These are phyloP conservation scores for Tulasnella sp. DNA, from an alignment of 768 basidiomycete genomes.

Conservation along the genomic window DNA sequence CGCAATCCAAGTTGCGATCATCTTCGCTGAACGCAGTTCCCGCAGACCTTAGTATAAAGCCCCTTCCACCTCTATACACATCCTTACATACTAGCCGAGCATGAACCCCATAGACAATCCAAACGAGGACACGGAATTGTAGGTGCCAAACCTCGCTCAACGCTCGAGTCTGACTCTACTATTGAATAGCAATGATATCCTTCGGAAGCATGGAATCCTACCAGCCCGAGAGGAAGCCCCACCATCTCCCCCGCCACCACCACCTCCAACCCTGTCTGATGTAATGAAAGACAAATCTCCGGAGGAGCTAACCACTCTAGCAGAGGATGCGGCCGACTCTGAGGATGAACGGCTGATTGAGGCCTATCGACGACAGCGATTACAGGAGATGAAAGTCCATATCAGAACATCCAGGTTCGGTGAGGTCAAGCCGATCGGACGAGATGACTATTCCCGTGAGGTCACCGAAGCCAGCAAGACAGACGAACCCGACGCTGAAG, in stretches of 20 bases:
- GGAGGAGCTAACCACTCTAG: slow-evolving; percentile 49
- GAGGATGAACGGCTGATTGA: slow-evolving; percentile 65
- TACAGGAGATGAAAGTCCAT: slow-evolving; percentile 48
- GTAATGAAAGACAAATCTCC: slow-evolving; percentile 50
- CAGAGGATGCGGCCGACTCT: slow-evolving; percentile 61
- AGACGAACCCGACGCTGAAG: slow-evolving; percentile 42
- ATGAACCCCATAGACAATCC: slow-evolving; percentile 36
- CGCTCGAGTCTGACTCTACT: slow-evolving; percentile 11
- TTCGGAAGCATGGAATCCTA: slow-evolving; percentile 84
- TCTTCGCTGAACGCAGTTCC: no score
- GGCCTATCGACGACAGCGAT: slow-evolving; percentile 47
- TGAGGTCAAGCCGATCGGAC: slow-evolving; percentile 70
- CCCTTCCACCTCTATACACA: neutral
- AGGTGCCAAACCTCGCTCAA: slow-evolving; percentile 25
- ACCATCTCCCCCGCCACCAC: slow-evolving; percentile 67
- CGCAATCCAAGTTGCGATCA: no score
- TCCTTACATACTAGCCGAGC: neutral
- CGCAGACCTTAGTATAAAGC: no score
- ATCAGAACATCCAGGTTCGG: slow-evolving; percentile 59
- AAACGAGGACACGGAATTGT: slow-evolving; percentile 97
- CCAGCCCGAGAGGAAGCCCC: slow-evolving; percentile 59
- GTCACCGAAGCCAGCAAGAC: slow-evolving; percentile 84
- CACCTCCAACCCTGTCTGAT: slow-evolving; percentile 59
- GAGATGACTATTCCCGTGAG: slow-evolving; percentile 90
- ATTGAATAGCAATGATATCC: slow-evolving; percentile 66